Evolutionary conservation across 75 land plant genomes (phyloP).

Genomic region (Gnetum montanum): DNA sequence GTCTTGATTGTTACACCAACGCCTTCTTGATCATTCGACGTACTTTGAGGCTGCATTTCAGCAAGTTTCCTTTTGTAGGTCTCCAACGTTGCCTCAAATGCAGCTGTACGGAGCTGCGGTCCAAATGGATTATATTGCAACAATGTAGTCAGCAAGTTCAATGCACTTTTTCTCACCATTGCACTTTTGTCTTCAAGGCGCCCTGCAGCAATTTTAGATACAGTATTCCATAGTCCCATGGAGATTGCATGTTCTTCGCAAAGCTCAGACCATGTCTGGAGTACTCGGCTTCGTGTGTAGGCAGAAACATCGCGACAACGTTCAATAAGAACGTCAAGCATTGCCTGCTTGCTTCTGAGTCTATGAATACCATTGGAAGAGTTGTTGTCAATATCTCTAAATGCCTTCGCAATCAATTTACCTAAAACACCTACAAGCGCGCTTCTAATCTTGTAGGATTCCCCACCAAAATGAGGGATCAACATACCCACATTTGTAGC

Average conservation of each 20-base stretch:
- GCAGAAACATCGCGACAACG: constrained; percentile 79
- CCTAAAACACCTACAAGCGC: constrained; percentile 87
- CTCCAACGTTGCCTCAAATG: constrained; percentile 87
- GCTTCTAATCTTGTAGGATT: constrained; percentile 91
- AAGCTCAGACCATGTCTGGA: constrained; percentile 90
- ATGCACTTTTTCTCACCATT: constrained; percentile 85
- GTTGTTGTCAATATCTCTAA: constrained; percentile 62
- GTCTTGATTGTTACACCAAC: constrained; percentile 4
- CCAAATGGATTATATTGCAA: constrained; percentile 99
- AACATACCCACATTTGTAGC: constrained; percentile 75
- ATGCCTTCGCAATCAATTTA: constrained; percentile 72
- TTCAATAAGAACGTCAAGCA: constrained; percentile 84
- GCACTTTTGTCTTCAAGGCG: constrained; percentile 93
- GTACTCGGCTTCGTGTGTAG: constrained; percentile 82
- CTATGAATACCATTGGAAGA: constrained; percentile 45
- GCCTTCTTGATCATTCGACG: constrained; percentile 7
- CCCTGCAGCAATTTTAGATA: constrained; percentile 82
- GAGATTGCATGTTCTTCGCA: constrained; percentile 83
- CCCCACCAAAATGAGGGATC: constrained; percentile 93
- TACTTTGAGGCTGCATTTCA: constrained; percentile 30
- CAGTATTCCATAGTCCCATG: constrained; percentile 95
- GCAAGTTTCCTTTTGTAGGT: constrained; percentile 65
- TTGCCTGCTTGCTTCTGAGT: constrained; percentile 85
- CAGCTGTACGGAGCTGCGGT: constrained; percentile 70
- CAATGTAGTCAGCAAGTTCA: constrained; percentile 74